A percentile compares a stretch with the other conserved stretches of the same genome.
phyloP scores from a whole-genome alignment of 1,139 yeast genomes.

The Pichia sp. region DNA sequence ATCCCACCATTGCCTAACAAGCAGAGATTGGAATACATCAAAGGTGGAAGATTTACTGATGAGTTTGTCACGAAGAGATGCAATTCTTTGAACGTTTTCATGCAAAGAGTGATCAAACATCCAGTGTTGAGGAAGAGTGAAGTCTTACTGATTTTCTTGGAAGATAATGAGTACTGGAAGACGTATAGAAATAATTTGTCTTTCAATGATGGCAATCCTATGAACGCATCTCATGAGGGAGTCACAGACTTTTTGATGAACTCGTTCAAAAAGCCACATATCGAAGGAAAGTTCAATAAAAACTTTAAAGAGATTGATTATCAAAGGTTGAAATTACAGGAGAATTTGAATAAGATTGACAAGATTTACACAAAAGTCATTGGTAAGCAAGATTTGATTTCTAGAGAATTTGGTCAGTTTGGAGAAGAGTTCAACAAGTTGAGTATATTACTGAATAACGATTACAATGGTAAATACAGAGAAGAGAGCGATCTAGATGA shows the following conservation, averaged over 20 bases:
- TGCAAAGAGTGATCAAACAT: slow-evolving; percentile 67
- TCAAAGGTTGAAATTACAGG: slow-evolving; percentile 75
- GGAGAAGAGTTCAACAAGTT: slow-evolving; percentile 63
- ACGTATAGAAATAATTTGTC: slow-evolving; percentile 59
- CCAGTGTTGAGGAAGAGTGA: slow-evolving; percentile 65
- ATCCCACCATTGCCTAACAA: slow-evolving; percentile 95
- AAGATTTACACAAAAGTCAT: slow-evolving; percentile 68
- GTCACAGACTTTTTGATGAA: slow-evolving; percentile 86
- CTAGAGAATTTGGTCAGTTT: slow-evolving; percentile 66
- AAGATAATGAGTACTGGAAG: slow-evolving; percentile 71
- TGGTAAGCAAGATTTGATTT: slow-evolving; percentile 65
- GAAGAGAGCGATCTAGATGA: slow-evolving; percentile 13
- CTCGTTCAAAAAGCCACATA: slow-evolving; percentile 64
- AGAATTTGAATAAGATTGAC: slow-evolving; percentile 72
- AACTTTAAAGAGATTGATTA: slow-evolving; percentile 83
- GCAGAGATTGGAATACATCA: slow-evolving; percentile 81
- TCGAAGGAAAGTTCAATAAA: slow-evolving; percentile 63
- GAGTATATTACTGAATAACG: slow-evolving; percentile 39
- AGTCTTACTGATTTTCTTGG: slow-evolving; percentile 68
- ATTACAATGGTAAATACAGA: slow-evolving; percentile 24
- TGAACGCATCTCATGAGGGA: slow-evolving; percentile 38
- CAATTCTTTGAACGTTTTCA: slow-evolving; percentile 72
- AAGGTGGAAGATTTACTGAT: slow-evolving; percentile 63
- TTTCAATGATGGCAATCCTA: slow-evolving; percentile 11
- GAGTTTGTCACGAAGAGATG: slow-evolving; percentile 78